Evolutionary conservation across 345 rosid species (phyloP).

Genomic region (Eucalyptus marginata): DNA sequence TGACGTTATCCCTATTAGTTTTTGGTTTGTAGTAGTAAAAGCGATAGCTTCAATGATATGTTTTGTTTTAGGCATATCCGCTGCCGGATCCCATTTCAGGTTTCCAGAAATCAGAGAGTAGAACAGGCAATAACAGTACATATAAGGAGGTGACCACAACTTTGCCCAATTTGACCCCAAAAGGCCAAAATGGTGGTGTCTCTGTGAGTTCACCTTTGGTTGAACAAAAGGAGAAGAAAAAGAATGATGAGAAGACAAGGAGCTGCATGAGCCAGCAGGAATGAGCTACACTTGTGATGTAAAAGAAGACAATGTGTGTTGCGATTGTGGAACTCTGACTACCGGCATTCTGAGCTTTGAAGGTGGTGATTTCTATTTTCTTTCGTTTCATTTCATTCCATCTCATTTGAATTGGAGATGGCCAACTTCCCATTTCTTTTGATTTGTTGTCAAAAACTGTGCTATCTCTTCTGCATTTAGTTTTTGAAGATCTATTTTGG

Average conservation of each 20-base stretch:
- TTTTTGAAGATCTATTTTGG: no score
- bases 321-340: not conserved
- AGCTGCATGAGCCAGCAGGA: not conserved
- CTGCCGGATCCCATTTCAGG: slow-evolving; percentile 6
- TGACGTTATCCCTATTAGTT: not conserved
- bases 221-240: not conserved
- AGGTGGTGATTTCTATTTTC: no score
- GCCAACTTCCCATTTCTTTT: no score
- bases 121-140: not conserved
- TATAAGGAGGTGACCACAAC: not conserved
- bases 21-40: not conserved
- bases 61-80: slow-evolving; percentile 19
- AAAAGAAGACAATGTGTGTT: not conserved
- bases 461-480: no score
- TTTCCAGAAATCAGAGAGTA: not conserved
- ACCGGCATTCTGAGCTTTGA: no score
- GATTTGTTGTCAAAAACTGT: no score
- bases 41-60: not conserved
- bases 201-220: not conserved
- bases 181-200: not conserved
- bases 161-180: not conserved
- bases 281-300: not conserved
- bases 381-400: no score
- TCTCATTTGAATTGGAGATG: no score
- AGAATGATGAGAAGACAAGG: not conserved